Base-by-base conservation (phyloP, 495 filamentous ascomycete species). In the Penicillium riverlandense region DNA sequence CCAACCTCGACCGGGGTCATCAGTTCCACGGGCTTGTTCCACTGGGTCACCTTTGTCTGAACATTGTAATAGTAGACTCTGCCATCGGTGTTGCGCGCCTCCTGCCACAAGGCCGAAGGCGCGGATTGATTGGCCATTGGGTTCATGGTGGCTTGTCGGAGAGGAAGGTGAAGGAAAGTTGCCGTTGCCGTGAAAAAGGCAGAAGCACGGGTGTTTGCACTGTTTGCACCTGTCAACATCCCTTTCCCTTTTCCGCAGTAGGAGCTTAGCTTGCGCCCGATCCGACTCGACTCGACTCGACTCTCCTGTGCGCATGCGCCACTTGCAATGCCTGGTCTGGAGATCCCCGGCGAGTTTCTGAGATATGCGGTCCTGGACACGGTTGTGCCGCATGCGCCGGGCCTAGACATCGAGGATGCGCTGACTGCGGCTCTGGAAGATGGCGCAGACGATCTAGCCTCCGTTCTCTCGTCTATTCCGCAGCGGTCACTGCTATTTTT, bases 51-150 rank as follows among this genome's bases (percentile, higher is more conserved):
- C 57, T 92, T 90, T 5, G 89, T 95, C 48, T 83, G 68, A 4
- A 79, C 67, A 64, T 97, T 95, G 70, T 89, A 95, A 59, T 95
- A 98, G 66, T 98, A 98, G n/a, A 82, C 70, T 40, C 88, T 78
- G 34, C 92, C 92, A 52, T 95, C 91, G 4, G 80, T 61, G 55
- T 85, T 86, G 54, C 83, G 82, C 41, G 88, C 85, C 69, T 92
- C 87, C 62, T 85, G 81, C 92, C 91, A 96, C 22, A 80, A 49
- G 32, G 70, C 59, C 14, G 80, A 65, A 41, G 74, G 71, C 32
- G 66, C 75, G 47, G 73, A 62, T 44, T 71, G 74, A 44, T 69
- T 70, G 56, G 72, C 78, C 57, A 76, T 65, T 40, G 78, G 74
- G 60, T 85, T 86, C 85, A 88, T 92, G 38, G 43, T 52, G 47